Evolutionary conservation across 257 asterid species (phyloP).

Genomic region (Verbascum thapsus): DNA sequence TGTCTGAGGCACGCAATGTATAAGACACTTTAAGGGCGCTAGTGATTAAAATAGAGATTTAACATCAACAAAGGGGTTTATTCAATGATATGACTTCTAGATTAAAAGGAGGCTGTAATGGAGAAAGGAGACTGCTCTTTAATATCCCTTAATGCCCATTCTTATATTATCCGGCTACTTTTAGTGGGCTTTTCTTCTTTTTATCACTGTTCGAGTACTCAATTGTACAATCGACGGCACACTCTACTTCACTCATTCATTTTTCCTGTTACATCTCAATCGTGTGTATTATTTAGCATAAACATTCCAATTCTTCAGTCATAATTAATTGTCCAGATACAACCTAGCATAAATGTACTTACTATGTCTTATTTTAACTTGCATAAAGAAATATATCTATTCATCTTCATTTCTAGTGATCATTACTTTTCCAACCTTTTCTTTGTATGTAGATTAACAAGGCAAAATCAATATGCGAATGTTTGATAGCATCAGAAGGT

Average conservation of each 20-base stretch:
- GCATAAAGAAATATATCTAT: conserved; percentile 5
- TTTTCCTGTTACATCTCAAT: neutral
- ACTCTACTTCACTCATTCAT: neutral
- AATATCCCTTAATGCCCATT: neutral
- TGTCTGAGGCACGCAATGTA: too few relatives aligned
- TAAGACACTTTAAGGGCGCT: neutral
- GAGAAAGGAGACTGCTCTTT: neutral
- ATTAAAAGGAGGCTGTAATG: neutral
- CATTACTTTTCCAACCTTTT: conserved; percentile 22
- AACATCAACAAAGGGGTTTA: neutral
- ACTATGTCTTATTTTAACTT: conserved; percentile 11
- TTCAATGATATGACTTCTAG: neutral
- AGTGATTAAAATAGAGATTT: too few relatives aligned
- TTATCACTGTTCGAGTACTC: neutral
- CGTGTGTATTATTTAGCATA: conserved; percentile 18
- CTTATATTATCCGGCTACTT: neutral
- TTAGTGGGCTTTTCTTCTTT: neutral
- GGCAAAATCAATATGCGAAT: conserved; percentile 78
- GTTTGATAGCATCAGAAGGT: conserved; percentile 88
- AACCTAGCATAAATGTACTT: too few relatives aligned
- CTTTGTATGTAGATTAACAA: conserved; percentile 62
- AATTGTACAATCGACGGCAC: neutral
- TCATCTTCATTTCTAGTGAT: conserved; percentile 25
- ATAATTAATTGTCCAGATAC: neutral
- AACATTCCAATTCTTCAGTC: conserved; percentile 13